Conservation (phyloP, 306 rosid genomes). For the Purshia tridentata region DNA sequence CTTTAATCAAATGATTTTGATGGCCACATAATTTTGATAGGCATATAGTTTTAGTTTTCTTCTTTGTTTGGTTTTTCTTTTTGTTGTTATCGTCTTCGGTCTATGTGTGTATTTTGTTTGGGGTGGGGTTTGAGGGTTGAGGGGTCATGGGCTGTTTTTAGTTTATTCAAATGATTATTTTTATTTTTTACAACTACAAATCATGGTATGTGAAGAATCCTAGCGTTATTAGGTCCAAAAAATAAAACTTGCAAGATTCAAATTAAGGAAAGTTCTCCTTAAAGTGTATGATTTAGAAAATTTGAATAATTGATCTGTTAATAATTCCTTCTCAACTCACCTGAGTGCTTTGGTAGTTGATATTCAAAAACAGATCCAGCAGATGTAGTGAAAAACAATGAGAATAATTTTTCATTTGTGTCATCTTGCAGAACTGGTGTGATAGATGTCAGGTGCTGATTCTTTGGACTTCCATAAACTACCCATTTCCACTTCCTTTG, state of each 20-base stretch:
- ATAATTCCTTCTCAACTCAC: slow-evolving; percentile 39
- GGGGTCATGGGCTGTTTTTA: too few relatives aligned
- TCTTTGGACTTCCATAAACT: slow-evolving; percentile 71
- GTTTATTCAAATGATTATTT: too few relatives aligned
- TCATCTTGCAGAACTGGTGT: slow-evolving; percentile 58
- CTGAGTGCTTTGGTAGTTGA: slow-evolving; percentile 52
- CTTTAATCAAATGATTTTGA: background rate
- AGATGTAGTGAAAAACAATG: slow-evolving; percentile 71
- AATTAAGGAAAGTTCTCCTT: background rate
- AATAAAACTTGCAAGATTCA: background rate
- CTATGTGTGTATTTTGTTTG: background rate
- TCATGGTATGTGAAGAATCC: background rate
- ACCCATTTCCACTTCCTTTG: slow-evolving; percentile 98
- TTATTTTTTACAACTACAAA: too few relatives aligned
- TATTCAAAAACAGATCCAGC: slow-evolving; percentile 71
- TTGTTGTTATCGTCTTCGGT: background rate
- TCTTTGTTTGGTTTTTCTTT: background rate
- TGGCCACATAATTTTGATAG: background rate
- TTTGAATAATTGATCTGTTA: background rate
- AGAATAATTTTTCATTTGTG: slow-evolving; percentile 46
- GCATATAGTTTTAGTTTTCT: background rate
- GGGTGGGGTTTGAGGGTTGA: background rate
- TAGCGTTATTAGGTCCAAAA: background rate
- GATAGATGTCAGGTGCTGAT: slow-evolving; percentile 67
- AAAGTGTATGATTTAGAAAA: background rate